A percentile compares a stretch with the other conserved stretches of the same genome.
These are phyloP conservation scores for Candida odintsovae DNA, from an alignment of 805 yeast species.

Conservation along the genomic window DNA sequence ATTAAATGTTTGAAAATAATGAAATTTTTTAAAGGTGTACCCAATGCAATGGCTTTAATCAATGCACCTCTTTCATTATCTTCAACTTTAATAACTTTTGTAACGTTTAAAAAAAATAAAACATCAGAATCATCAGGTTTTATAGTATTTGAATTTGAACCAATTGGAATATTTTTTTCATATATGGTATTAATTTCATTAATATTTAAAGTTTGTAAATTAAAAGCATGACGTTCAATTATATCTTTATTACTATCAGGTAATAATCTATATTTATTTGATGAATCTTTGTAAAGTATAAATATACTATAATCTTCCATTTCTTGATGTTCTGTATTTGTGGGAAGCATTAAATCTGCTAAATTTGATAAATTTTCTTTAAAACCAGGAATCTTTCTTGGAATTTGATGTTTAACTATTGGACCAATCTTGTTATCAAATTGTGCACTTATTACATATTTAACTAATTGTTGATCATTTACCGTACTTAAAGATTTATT, in stretches of 20 bases:
- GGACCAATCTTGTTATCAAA: conserved; percentile 79
- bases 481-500: neutral
- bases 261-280: conserved; percentile 12
- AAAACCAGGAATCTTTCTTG: conserved; percentile 35
- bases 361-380: conserved; percentile 29
- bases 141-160: neutral
- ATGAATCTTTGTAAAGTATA: conserved; percentile 39
- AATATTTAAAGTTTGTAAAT: conserved; percentile 8
- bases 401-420: conserved; percentile 53
- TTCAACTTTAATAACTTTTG: conserved; percentile 39
- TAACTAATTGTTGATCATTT: conserved; percentile 28
- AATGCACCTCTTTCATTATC: conserved; percentile 47
- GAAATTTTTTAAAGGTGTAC: conserved; percentile 48
- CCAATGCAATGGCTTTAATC: conserved; percentile 53
- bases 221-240: conserved; percentile 9
- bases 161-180: conserved; percentile 8
- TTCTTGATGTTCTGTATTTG: conserved; percentile 47
- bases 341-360: conserved; percentile 58
- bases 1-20: conserved; percentile 55
- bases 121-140: conserved; percentile 24
- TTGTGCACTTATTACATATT: conserved; percentile 63
- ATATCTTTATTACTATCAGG: conserved; percentile 18
- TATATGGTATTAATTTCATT: conserved; percentile 18
- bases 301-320: conserved; percentile 56
- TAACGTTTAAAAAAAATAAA: conserved; percentile 51